A percentile compares a stretch with the other conserved stretches of the same genome.
Evolutionary conservation across 2,329 filamentous ascomycete genomes (phyloP).

Genomic region (Whalleya microplaca): DNA sequence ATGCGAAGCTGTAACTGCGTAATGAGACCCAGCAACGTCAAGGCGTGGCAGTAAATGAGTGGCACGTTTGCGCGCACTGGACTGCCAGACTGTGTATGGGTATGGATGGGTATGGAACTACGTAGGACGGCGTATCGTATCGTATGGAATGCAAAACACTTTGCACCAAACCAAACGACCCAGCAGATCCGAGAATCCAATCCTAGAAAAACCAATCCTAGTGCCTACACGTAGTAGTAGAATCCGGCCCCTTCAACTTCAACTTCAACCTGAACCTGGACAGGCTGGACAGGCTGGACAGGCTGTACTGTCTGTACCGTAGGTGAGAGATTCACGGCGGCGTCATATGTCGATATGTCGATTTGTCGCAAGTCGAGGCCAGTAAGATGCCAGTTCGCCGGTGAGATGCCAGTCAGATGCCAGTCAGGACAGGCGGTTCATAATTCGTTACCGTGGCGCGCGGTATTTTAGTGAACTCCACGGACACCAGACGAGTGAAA

Average conservation of each 20-base stretch:
- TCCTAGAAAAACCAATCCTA: too few relatives aligned
- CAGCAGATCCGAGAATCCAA: too few relatives aligned
- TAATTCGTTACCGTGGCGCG: slow-evolving; percentile 11
- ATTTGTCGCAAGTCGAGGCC: too few relatives aligned
- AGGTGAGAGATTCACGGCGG: slow-evolving; percentile 15
- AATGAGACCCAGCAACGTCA: background rate
- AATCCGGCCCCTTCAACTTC: slow-evolving; percentile 28
- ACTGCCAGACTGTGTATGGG: background rate
- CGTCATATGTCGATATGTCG: slow-evolving; percentile 37
- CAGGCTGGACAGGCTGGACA: too few relatives aligned
- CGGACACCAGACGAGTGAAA: background rate
- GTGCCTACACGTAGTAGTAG: too few relatives aligned
- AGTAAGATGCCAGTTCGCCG: too few relatives aligned
- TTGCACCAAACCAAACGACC: slow-evolving; percentile 2
- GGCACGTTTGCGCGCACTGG: background rate
- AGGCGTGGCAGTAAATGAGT: background rate
- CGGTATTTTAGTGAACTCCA: slow-evolving; percentile 12
- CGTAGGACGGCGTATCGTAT: too few relatives aligned
- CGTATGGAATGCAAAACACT: slow-evolving; percentile 28
- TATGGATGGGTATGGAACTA: too few relatives aligned
- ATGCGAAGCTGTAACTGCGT: too few relatives aligned
- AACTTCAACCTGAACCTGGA: too few relatives aligned
- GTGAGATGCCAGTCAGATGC: too few relatives aligned
- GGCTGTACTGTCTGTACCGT: slow-evolving; percentile 6
- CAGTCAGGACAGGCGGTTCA: background rate